These are phyloP conservation scores for Gossypium trilobum DNA, from an alignment of 441 rosid genomes.

Conservation along the genomic window DNA sequence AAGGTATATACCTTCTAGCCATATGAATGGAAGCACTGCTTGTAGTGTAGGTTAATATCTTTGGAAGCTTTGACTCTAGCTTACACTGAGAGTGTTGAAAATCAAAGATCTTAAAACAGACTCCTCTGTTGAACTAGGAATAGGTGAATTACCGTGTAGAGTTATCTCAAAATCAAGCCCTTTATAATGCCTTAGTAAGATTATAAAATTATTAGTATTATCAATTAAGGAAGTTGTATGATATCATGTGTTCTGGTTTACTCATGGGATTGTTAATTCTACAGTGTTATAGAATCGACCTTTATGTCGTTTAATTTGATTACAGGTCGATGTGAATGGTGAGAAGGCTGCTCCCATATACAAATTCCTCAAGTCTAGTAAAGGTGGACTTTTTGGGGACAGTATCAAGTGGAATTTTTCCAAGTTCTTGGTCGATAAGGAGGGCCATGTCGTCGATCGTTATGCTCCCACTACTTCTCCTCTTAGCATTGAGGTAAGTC, in stretches of 20 bases:
- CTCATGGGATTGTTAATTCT: neutral
- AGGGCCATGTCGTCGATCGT: conserved; percentile 56
- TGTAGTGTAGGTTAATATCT: conserved; percentile 11
- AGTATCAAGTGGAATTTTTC: conserved; percentile 67
- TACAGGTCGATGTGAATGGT: conserved; percentile 63
- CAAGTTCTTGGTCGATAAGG: conserved; percentile 60
- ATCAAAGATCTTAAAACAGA: neutral
- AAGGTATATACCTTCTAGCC: conserved; percentile 30
- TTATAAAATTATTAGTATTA: neutral
- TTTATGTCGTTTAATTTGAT: conserved; percentile 9
- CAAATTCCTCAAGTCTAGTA: conserved; percentile 54
- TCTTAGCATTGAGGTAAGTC: conserved; percentile 55
- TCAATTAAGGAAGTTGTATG: neutral
- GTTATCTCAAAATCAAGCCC: neutral
- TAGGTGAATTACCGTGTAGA: neutral
- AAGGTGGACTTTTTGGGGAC: conserved; percentile 55
- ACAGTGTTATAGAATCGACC: neutral
- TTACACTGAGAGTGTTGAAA: neutral
- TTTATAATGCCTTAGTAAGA: neutral
- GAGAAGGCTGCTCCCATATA: conserved; percentile 49
- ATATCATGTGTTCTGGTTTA: neutral
- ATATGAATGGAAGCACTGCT: neutral
- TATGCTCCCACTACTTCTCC: conserved; percentile 71
- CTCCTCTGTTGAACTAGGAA: neutral
- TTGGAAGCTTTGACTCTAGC: conserved; percentile 8